Evolutionary conservation across 176 grass and related monocot species (phyloP).

Genomic region (Aegilops tauschii): DNA sequence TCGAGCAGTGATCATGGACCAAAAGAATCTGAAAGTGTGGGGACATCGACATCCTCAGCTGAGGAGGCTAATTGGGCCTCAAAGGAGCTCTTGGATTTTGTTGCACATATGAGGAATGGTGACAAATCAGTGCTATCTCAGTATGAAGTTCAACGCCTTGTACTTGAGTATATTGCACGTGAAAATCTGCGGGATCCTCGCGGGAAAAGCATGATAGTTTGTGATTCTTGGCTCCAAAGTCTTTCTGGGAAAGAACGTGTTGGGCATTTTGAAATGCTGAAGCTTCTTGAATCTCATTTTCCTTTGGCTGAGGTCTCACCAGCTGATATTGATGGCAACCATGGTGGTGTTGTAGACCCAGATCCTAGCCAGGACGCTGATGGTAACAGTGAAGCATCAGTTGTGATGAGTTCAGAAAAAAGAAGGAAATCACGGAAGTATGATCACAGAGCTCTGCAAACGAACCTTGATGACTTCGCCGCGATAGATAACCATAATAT

Average conservation of each 20-base stretch:
- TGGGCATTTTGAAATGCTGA: conserved; percentile 98
- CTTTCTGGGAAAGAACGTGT: conserved; percentile 77
- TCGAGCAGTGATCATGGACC: conserved; percentile 34
- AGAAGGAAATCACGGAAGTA: conserved; percentile 64
- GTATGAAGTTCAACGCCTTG: conserved; percentile 77
- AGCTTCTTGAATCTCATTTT: conserved; percentile 98
- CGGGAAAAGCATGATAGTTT: conserved; percentile 83
- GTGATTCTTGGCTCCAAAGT: conserved; percentile 82
- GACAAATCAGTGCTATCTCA: conserved; percentile 71
- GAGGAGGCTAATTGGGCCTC: conserved; percentile 74
- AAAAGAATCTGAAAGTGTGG: conserved; percentile 65
- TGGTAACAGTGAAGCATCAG: conserved; percentile 77
- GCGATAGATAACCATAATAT: conserved; percentile 97
- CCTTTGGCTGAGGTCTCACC: conserved; percentile 52
- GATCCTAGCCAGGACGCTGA: conserved; percentile 72
- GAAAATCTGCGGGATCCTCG: conserved; percentile 80
- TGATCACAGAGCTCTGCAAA: conserved; percentile 51
- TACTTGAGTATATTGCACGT: conserved; percentile 83
- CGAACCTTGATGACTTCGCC: conserved; percentile 88
- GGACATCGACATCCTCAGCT: conserved; percentile 55
- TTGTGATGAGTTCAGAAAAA: conserved; percentile 63
- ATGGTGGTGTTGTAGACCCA: conserved; percentile 97
- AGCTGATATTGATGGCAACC: conserved; percentile 63
- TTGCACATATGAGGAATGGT: conserved; percentile 81
- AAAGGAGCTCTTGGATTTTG: conserved; percentile 80